These are phyloP conservation scores for Alternaria conjuncta DNA, from an alignment of 2,329 filamentous ascomycete genomes.

Conservation along the genomic window DNA sequence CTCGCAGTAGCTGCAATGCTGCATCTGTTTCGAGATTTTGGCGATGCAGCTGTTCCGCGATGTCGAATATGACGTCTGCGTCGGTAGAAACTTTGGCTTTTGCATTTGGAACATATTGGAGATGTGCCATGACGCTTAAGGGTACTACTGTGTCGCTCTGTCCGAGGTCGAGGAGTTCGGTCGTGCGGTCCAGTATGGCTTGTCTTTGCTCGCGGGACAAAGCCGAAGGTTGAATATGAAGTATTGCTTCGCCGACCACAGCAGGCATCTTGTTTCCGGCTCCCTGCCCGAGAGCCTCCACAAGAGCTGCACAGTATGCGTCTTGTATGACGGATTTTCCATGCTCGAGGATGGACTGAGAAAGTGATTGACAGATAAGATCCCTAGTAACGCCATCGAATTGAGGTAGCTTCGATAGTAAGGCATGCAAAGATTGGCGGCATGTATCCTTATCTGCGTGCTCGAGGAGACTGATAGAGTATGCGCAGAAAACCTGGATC, in stretches of 20 bases:
- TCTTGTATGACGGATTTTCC: slow-evolving; percentile 25
- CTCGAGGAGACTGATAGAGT: slow-evolving; percentile 34
- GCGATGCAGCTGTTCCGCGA: slow-evolving; percentile 34
- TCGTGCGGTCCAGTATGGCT: slow-evolving; percentile 37
- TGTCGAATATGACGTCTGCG: slow-evolving; percentile 31
- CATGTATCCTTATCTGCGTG: slow-evolving; percentile 22
- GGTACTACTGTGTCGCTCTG: slow-evolving; percentile 13
- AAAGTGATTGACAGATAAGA: slow-evolving; percentile 24
- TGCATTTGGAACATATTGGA: slow-evolving; percentile 46
- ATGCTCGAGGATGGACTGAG: slow-evolving; percentile 30
- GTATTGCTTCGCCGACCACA: slow-evolving; percentile 24
- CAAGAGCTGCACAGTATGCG: slow-evolving; percentile 27
- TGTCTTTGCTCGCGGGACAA: slow-evolving; percentile 43
- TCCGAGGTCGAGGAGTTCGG: slow-evolving; percentile 19
- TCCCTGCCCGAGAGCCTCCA: slow-evolving; percentile 17
- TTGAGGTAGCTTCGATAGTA: slow-evolving; percentile 26
- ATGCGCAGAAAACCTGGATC: slow-evolving; percentile 35
- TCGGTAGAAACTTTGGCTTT: slow-evolving; percentile 43
- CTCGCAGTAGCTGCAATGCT: slow-evolving; percentile 30
- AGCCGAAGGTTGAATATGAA: slow-evolving; percentile 31
- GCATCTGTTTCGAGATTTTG: slow-evolving; percentile 16
- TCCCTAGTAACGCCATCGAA: slow-evolving; percentile 10
- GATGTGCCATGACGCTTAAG: slow-evolving; percentile 36
- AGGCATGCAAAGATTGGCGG: slow-evolving; percentile 20
- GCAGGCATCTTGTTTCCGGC: slow-evolving; percentile 8